A percentile compares a stretch with the other conserved stretches of the same genome.
Evolutionary conservation across 768 basidiomycete species (phyloP).

Genomic region (Botryobasidium botryosum): DNA sequence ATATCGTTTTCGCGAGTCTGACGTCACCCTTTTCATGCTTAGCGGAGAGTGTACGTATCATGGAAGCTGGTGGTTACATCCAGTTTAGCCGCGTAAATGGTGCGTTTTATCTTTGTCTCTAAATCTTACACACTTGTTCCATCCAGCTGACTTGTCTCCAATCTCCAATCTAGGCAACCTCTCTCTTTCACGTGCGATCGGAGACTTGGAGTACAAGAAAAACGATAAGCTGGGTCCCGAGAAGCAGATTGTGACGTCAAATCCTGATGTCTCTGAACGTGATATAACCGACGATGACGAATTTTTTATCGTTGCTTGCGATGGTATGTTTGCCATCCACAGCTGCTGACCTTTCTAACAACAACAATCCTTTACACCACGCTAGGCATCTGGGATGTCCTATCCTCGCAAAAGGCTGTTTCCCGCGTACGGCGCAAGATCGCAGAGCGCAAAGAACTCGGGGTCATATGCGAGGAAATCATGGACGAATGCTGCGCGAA

Average conservation of each 20-base stretch:
- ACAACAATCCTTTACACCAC: background rate
- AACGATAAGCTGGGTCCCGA: conserved; percentile 67
- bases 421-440: conserved; percentile 74
- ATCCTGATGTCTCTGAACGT: conserved; percentile 82
- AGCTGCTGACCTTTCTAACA: background rate
- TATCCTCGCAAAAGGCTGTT: conserved; percentile 81
- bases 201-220: conserved; percentile 99
- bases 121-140: too few species aligned
- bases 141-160: too few species aligned
- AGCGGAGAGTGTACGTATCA: conserved; percentile 79
- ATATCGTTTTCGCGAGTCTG: too few species aligned
- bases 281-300: conserved; percentile 79
- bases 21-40: too few species aligned
- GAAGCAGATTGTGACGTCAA: conserved; percentile 83
- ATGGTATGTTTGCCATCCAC: conserved; percentile 38
- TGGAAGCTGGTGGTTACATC: conserved; percentile 84
- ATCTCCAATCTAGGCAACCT: conserved; percentile 71
- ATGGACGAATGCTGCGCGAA: conserved; percentile 91
- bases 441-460: conserved; percentile 57
- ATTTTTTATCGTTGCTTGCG: conserved; percentile 91
- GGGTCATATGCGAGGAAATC: conserved; percentile 72
- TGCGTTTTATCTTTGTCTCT: too few species aligned
- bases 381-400: conserved; percentile 94
- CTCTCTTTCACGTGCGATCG: conserved; percentile 83
- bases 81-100: conserved; percentile 97